Percentiles rank a stretch among this genome's conserved stretches.
These are phyloP conservation scores for Diaporthe ilicicola DNA, from an alignment of 2,329 filamentous ascomycete genomes.

Conservation along the genomic window DNA sequence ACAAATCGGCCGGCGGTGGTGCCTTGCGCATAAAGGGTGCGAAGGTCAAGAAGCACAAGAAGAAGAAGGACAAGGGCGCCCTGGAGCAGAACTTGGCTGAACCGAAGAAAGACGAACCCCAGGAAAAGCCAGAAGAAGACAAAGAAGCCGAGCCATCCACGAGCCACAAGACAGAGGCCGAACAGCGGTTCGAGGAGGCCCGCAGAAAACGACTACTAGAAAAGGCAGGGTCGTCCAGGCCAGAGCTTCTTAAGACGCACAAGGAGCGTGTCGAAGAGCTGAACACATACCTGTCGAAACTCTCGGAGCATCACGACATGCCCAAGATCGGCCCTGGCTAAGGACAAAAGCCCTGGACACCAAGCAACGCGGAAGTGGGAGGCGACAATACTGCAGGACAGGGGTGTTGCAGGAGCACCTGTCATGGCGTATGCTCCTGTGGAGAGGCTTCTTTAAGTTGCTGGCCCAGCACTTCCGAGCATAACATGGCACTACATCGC, in stretches of 20 bases:
- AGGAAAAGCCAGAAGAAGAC: slow-evolving; percentile 42
- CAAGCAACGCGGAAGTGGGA: neutral
- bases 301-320: slow-evolving; percentile 99
- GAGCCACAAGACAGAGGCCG: slow-evolving; percentile 80
- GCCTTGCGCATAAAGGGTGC: slow-evolving; percentile 87
- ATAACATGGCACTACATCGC: too few species aligned
- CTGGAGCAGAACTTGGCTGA: slow-evolving; percentile 57
- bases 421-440: neutral
- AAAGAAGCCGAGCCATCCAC: slow-evolving; percentile 41
- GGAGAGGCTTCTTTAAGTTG: neutral
- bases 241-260: slow-evolving; percentile 92
- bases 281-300: slow-evolving; percentile 88
- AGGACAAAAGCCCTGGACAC: slow-evolving; percentile 16
- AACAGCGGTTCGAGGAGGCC: slow-evolving; percentile 82
- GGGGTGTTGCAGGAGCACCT: neutral
- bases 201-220: slow-evolving; percentile 84
- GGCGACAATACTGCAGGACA: neutral
- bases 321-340: slow-evolving; percentile 71
- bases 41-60: slow-evolving; percentile 70
- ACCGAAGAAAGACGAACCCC: slow-evolving; percentile 47
- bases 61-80: slow-evolving; percentile 62
- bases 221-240: slow-evolving; percentile 68
- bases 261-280: slow-evolving; percentile 96
- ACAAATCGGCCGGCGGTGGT: slow-evolving; percentile 72
- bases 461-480: neutral